Percentiles rank a stretch among this genome's conserved stretches.
Evolutionary conservation across 306 rosid species (phyloP).

Genomic region (Vachellia pachyceras): DNA sequence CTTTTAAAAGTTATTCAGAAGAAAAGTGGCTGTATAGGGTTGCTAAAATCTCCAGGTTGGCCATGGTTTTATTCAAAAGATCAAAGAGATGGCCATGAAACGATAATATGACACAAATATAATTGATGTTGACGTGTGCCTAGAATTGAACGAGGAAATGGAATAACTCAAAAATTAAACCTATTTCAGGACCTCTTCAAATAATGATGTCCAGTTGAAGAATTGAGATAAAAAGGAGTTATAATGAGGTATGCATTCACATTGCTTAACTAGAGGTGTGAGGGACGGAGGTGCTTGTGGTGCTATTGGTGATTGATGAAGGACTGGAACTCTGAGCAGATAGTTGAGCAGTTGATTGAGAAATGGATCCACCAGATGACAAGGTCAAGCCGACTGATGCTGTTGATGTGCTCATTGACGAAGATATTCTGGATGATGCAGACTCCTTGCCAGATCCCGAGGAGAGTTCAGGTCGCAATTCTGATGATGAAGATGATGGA

Average conservation of each 20-base stretch:
- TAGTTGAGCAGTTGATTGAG: slow-evolving; percentile 63
- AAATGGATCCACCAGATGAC: slow-evolving; percentile 59
- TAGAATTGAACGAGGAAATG: slow-evolving; percentile 63
- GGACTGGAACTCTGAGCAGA: slow-evolving; percentile 70
- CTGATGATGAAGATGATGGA: slow-evolving; percentile 89
- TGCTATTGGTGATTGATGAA: slow-evolving; percentile 54
- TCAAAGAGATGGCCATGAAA: slow-evolving; percentile 73
- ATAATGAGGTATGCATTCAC: slow-evolving; percentile 61
- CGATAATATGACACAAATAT: slow-evolving; percentile 72
- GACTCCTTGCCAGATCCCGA: slow-evolving; percentile 80
- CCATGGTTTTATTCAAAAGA: slow-evolving; percentile 78
- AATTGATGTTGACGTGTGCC: slow-evolving; percentile 66
- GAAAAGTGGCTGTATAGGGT: slow-evolving; percentile 68
- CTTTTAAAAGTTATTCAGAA: slow-evolving; percentile 76
- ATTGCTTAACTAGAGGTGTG: slow-evolving; percentile 73
- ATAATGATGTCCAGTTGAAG: slow-evolving; percentile 62
- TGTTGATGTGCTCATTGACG: slow-evolving; percentile 75
- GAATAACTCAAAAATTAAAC: slow-evolving; percentile 66
- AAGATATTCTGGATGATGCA: slow-evolving; percentile 73
- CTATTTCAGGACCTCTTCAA: slow-evolving; percentile 71
- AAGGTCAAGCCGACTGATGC: slow-evolving; percentile 79
- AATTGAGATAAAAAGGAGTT: slow-evolving; percentile 69
- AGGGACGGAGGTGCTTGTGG: slow-evolving; percentile 58
- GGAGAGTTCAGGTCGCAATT: slow-evolving; percentile 76
- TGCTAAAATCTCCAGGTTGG: slow-evolving; percentile 73